Base-by-base conservation (phyloP, 202 grass and related monocot genomes). In the Alloteropsis angusta region DNA sequence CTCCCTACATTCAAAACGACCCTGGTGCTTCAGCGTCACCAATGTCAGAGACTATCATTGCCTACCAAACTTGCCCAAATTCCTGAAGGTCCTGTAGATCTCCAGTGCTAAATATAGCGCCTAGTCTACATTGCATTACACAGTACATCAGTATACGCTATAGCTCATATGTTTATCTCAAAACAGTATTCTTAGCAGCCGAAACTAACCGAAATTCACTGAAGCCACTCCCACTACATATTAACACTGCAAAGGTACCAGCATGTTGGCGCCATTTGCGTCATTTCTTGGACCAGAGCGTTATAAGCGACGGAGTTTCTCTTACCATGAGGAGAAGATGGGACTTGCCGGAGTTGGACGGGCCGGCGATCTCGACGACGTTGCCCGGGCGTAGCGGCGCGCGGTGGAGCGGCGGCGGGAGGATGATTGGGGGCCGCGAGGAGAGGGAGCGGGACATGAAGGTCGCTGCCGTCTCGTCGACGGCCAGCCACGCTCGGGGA, bases 281-380 rank as follows among this genome's bases (percentile, higher is more conserved):
- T 61, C 26, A 28, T 28, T 50, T 11, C 5, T 64, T 28, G 16
- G 42, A 18, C 4, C 12, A n/a, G 25, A 43, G 7, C 21, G 14
- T 10, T 23, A 45, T 25, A 34, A 19, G 14, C 8, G 21, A 36
- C 21, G 22, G 25, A 11, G 21, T 17, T 75, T 60, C 14, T 12
- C 49, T 70, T 90, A 93, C 96, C 92, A 80, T 85, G 72, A 95
- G 83, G 49, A 98, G 87, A 10, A 95, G 72, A 72, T 95, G 88
- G 21, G 96, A 89, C 83, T 98, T 98, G 83, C 89, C 92, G 10
- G 96, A 95, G 78, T 86, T 86, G 7, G 89, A 93, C 56, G 89
- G 90, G 25, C 96, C 96, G 7, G 92, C 63, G 52, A 98, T 98
- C 92, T 98, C 92, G 58, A 95, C 86, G 58, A 95, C 65, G 45